These are phyloP conservation scores for Globisporangium megalacanthum DNA, from an alignment of 352 stramenopile genomes.

Conservation along the genomic window DNA sequence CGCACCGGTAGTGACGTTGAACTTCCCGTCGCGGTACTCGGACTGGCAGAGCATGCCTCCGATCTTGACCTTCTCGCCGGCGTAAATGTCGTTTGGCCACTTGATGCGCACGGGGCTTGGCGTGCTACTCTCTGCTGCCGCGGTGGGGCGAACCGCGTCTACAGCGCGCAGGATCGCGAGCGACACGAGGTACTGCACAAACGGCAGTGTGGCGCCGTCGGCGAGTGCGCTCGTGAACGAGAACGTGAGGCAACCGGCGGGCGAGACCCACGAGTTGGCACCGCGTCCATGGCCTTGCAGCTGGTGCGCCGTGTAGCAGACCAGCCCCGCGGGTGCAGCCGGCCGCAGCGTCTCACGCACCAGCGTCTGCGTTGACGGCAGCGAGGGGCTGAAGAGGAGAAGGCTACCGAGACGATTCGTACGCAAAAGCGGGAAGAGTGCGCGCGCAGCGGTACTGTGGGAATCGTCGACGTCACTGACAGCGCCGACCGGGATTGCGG, in stretches of 20 bases:
- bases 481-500: constrained; percentile 15
- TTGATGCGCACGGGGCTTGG: constrained; percentile 81
- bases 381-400: constrained; percentile 64
- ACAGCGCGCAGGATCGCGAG: constrained; percentile 82
- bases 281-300: constrained; percentile 76
- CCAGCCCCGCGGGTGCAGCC: constrained; percentile 44
- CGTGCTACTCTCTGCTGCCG: neutral
- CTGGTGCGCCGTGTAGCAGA: constrained; percentile 83
- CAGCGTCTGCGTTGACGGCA: constrained; percentile 81
- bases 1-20: constrained; percentile 79
- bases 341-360: constrained; percentile 76
- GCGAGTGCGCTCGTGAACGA: constrained; percentile 84
- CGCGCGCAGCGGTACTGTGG: constrained; percentile 17
- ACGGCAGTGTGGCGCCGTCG: constrained; percentile 74
- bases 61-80: constrained; percentile 81
- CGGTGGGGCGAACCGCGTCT: constrained; percentile 43
- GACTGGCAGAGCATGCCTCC: constrained; percentile 88
- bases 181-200: constrained; percentile 89
- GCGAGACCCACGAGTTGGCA: constrained; percentile 83
- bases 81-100: constrained; percentile 92
- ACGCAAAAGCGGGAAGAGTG: constrained; percentile 43
- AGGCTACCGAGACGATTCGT: constrained; percentile 61
- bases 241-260: constrained; percentile 88
- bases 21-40: constrained; percentile 71
- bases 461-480: constrained; percentile 15